Base-by-base conservation (phyloP, 306 rosid genomes). In the Hippophae tibetana region DNA sequence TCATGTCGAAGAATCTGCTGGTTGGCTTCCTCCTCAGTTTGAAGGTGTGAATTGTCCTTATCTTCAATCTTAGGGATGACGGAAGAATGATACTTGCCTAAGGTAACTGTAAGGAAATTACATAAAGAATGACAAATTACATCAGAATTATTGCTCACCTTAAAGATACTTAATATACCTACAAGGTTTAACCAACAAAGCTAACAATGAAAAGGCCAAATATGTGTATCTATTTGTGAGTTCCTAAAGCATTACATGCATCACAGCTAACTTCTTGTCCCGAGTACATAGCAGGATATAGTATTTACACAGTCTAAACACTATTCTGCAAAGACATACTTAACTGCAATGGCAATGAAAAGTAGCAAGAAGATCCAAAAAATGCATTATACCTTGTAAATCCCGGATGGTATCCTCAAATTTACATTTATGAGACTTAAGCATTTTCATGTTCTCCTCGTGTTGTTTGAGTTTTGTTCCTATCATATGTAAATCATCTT, bases 381-480 rank as follows among this genome's bases (percentile, higher is more conserved):
- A 10, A 50, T 48, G n/a, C 0, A 54, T 13, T 26, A 42, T 88
- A 92, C 99, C 96, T 84, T 85, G 85, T 79, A 83, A 62, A 71
- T 88, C 80, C 54, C 78, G 72, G 74, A 88, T 82, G 63, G 83
- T 61, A n/a, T 86, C 86, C 0, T 92, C 90, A 14, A 86, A 66
- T 70, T 88, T 84, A 72, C 31, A 72, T 52, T 57, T 86, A 72
- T 85, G 82, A 58, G 78, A 60, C 57, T 74, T 83, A 57, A 92
- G 68, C 69, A 54, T 61, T 60, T 60, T 73, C 48, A 88, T 14
- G 74, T 56, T 78, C 45, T 85, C 96, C 64, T 92, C 99, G 9
- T 84, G 95, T 72, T 78, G 77, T 72, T 86, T 88, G 49, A 92
- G 82, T 77, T 86, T 82, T 66, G 58, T 38, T 68, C 96, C 96